phyloP scores from a whole-genome alignment of 768 basidiomycete species.

The Kwoniella sp. region DNA sequence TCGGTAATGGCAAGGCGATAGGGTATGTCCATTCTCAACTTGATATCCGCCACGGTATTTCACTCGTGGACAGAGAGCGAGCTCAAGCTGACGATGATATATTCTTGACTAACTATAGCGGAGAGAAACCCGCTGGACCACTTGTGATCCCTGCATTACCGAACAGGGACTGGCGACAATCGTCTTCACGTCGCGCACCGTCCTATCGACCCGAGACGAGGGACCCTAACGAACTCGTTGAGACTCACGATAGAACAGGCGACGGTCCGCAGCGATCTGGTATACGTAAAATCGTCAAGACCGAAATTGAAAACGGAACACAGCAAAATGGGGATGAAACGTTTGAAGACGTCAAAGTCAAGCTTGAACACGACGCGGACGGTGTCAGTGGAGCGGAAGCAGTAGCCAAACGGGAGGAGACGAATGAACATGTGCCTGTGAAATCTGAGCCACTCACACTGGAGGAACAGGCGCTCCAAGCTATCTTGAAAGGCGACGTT shows the following conservation, averaged over 20 bases:
- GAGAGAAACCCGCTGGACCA: slow-evolving; percentile 63
- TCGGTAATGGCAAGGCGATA: slow-evolving; percentile 74
- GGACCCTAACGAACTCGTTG: slow-evolving; percentile 21
- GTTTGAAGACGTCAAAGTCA: slow-evolving; percentile 6
- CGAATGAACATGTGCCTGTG: not conserved
- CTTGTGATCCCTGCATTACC: slow-evolving; percentile 83
- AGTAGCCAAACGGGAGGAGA: not conserved
- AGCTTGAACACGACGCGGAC: slow-evolving; percentile 36
- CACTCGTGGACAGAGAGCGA: slow-evolving; percentile 5
- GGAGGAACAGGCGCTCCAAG: slow-evolving; percentile 78
- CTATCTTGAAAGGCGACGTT: slow-evolving; percentile 66
- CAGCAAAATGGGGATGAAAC: not conserved
- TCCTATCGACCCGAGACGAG: slow-evolving; percentile 48
- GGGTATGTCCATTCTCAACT: slow-evolving; percentile 71
- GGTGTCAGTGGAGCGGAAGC: not conserved
- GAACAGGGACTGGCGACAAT: slow-evolving; percentile 82
- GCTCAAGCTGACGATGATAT: slow-evolving; percentile 45
- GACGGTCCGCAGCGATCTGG: slow-evolving; percentile 73
- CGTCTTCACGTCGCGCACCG: slow-evolving; percentile 65
- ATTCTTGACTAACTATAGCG: slow-evolving; percentile 34
- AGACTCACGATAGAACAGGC: slow-evolving; percentile 67
- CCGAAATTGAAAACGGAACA: slow-evolving; percentile 10
- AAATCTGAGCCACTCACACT: slow-evolving; percentile 61
- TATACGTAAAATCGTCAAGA: slow-evolving; percentile 58
- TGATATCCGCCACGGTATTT: not conserved